Evolutionary conservation across 75 land plant genomes (phyloP).

Genomic region (Adiantum capillusveneris): DNA sequence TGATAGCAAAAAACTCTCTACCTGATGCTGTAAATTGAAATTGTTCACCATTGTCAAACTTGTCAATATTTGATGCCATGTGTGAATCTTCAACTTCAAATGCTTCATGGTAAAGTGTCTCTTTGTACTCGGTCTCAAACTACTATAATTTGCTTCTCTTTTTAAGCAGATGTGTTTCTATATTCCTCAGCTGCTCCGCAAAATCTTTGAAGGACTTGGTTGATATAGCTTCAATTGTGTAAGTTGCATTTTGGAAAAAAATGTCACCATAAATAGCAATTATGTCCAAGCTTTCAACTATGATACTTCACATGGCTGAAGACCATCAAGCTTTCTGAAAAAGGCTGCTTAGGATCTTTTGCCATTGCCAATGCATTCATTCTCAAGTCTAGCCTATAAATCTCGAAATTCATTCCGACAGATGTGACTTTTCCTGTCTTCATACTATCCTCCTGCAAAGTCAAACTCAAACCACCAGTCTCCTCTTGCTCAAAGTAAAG

Average conservation of each 20-base stretch:
- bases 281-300: constrained; percentile 80
- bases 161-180: constrained; percentile 70
- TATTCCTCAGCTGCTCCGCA: constrained; percentile 51
- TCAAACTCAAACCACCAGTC: constrained; percentile 78
- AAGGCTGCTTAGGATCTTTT: constrained; percentile 90
- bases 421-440: constrained; percentile 85
- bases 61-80: too few species aligned
- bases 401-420: constrained; percentile 92
- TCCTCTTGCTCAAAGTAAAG: constrained; percentile 91
- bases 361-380: constrained; percentile 57
- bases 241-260: constrained; percentile 89
- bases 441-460: constrained; percentile 89
- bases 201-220: constrained; percentile 59
- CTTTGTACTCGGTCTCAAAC: constrained; percentile 91
- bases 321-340: constrained; percentile 89
- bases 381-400: constrained; percentile 70
- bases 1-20: too few species aligned
- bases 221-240: constrained; percentile 81
- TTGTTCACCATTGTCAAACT: too few species aligned
- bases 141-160: constrained; percentile 79
- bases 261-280: constrained; percentile 99
- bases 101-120: too few species aligned
- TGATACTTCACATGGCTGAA: constrained; percentile 94
- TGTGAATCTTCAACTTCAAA: too few species aligned
- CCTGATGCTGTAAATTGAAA: too few species aligned